Evolutionary conservation across 2,329 filamentous ascomycete genomes (phyloP).

Genomic region (Aspergillus novoparasiticus): DNA sequence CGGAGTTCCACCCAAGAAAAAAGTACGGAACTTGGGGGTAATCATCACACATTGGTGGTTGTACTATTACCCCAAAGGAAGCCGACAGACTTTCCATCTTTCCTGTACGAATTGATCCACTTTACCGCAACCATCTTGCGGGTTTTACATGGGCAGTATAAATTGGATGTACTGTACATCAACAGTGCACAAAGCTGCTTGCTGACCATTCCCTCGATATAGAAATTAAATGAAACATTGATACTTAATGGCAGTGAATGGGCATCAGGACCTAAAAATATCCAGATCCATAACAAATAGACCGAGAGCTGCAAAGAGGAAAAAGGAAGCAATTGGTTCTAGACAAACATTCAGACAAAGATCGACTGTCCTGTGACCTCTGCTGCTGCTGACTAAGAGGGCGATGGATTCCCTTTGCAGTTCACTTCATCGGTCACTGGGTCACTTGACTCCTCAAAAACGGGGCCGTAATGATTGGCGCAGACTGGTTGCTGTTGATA

Average conservation of each 20-base stretch:
- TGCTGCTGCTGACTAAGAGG: slow-evolving; percentile 24
- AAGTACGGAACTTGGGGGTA: slow-evolving; percentile 23
- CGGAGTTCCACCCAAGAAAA: slow-evolving; percentile 26
- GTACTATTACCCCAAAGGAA: slow-evolving; percentile 6
- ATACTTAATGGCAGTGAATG: neutral
- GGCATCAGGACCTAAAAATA: slow-evolving; percentile 12
- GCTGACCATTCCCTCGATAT: neutral
- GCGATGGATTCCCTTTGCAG: slow-evolving; percentile 10
- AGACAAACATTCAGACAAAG: slow-evolving; percentile 25
- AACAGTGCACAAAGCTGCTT: neutral
- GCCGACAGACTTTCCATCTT: neutral
- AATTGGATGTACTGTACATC: slow-evolving; percentile 1
- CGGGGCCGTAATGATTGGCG: slow-evolving; percentile 24
- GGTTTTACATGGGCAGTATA: neutral
- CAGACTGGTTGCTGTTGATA: slow-evolving; percentile 14
- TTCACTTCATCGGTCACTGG: slow-evolving; percentile 17
- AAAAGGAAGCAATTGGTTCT: slow-evolving; percentile 15
- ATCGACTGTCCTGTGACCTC: slow-evolving; percentile 30
- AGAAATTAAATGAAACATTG: neutral
- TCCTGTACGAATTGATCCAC: slow-evolving; percentile 9
- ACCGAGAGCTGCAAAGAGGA: neutral
- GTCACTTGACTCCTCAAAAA: slow-evolving; percentile 28
- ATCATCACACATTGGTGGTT: neutral
- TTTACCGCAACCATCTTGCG: slow-evolving; percentile 6
- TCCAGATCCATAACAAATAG: slow-evolving; percentile 5